A percentile compares a stretch with the other conserved stretches of the same genome.
Evolutionary conservation across 306 rosid species (phyloP).

Genomic region (Cicer yamashitae): DNA sequence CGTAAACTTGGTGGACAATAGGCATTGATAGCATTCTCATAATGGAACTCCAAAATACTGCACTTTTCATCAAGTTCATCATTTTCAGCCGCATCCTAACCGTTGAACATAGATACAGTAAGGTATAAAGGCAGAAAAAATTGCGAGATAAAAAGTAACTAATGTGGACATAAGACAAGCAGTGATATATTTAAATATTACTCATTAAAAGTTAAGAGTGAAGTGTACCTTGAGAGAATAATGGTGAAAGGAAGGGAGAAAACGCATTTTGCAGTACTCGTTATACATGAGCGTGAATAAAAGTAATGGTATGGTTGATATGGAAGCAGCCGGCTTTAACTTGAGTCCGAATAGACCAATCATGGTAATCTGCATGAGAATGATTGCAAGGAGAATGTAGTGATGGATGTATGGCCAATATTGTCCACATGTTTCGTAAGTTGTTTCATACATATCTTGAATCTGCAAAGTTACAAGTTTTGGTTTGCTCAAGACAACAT

Average conservation of each 20-base stretch:
- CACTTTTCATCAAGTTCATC: constrained; percentile 69
- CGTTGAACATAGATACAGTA: neutral
- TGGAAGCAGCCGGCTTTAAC: constrained; percentile 81
- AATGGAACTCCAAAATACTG: constrained; percentile 60
- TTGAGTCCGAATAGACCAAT: constrained; percentile 87
- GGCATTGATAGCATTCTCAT: constrained; percentile 69
- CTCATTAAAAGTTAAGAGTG: neutral
- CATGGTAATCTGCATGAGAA: constrained; percentile 95
- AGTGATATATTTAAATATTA: neutral
- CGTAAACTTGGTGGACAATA: constrained; percentile 72
- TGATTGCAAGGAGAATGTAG: constrained; percentile 70
- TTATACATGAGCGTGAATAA: constrained; percentile 73
- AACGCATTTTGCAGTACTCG: constrained; percentile 91
- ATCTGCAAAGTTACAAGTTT: constrained; percentile 61
- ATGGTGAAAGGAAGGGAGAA: constrained; percentile 74
- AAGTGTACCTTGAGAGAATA: constrained; percentile 67
- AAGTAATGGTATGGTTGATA: constrained; percentile 77
- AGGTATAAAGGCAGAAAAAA: neutral
- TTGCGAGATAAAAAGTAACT: neutral
- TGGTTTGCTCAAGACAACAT: constrained; percentile 18
- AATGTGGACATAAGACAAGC: neutral
- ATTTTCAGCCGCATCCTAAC: constrained; percentile 75
- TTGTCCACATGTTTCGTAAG: constrained; percentile 82
- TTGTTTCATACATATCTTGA: constrained; percentile 73
- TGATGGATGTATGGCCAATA: constrained; percentile 91